phyloP scores from a whole-genome alignment of 495 filamentous ascomycete species.

The Articulospora tetracladia region DNA sequence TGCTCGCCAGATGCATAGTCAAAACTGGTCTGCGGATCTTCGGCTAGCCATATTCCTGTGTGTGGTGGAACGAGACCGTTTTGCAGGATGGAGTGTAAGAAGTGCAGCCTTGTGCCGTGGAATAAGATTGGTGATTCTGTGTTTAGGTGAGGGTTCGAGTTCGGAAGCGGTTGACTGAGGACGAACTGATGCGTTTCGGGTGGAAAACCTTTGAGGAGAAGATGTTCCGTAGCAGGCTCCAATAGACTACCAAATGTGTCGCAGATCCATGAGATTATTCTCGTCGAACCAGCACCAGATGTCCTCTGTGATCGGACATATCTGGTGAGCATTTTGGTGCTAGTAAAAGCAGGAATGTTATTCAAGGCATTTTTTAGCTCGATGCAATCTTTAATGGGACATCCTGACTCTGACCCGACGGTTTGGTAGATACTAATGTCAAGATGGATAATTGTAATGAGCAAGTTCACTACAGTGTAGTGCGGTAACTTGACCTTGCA shows the following conservation, averaged over 20 bases:
- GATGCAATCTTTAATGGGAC: no score
- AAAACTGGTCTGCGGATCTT: not conserved
- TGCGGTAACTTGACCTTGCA: no score
- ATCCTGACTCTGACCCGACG: no score
- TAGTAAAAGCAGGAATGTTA: no score
- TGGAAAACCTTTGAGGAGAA: not conserved
- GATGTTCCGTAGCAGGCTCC: not conserved
- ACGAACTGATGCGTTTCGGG: not conserved
- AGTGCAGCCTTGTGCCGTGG: not conserved
- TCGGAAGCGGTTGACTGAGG: not conserved
- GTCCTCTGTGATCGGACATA: no score
- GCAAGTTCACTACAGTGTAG: no score
- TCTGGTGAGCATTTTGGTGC: no score
- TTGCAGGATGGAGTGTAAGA: not conserved
- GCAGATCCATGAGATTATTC: no score
- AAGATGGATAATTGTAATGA: no score
- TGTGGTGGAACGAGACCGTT: not conserved
- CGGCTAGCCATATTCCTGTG: not conserved
- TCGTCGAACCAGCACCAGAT: no score
- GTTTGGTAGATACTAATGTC: no score
- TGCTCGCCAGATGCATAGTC: not conserved
- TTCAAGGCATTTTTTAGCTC: no score
- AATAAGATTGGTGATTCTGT: not conserved
- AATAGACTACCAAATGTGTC: not conserved
- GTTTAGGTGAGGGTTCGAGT: not conserved